Evolutionary conservation across 169 alveolate species (phyloP), one percentile per base, ranked within the genome.

Genomic region (Plasmodium inui): DNA sequence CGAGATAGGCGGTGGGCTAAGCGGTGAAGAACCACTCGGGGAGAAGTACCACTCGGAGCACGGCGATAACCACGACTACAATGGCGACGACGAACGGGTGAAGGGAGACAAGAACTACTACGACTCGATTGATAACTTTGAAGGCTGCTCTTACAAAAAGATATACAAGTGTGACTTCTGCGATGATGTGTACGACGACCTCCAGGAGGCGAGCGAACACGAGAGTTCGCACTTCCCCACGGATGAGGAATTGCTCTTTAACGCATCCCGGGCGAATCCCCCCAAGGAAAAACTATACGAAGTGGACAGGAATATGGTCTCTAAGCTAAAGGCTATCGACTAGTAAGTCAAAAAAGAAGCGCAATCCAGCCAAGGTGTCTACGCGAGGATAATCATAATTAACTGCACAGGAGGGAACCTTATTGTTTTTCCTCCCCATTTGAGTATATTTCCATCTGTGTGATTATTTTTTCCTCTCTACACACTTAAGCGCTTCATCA

Each of bases 151-250:
- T 0, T 91, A 91, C 84, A 91, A 91, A 50, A 80, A 91, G 83
- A 82, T 91, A 14, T 91, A 71, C 22, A 91, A 91, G 78, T 91
- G 95, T 72, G 95, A 91, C 28, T 91, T 41, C 55, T 91, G 95
- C n/a, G 92, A 91, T 37, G 50, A 82, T 50, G 57, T 91, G 74
- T 91, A 57, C 50, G 95, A 74, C 22, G 76, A 82, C 30, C 14
- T 91, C 7, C 73, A 22, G 44, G 95, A 91, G 76, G 95, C 92
- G 19, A 82, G 72, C 55, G 67, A 53, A 70, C 95, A 91, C 67
- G 95, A 91, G 70, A 91, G 57, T 82, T 70, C 91, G 0, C 95
- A 91, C 57, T 91, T 91, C 46, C 83, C 57, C 9, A 28, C 82
- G 28, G 94, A 89, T 28, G 90, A 89, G 9, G 94, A 89, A 39